Evolutionary conservation across 1,284 basidiomycete genomes (phyloP), one percentile per base, ranked within the genome.

Genomic region (Anthracocystis panici-leucophaei): DNA sequence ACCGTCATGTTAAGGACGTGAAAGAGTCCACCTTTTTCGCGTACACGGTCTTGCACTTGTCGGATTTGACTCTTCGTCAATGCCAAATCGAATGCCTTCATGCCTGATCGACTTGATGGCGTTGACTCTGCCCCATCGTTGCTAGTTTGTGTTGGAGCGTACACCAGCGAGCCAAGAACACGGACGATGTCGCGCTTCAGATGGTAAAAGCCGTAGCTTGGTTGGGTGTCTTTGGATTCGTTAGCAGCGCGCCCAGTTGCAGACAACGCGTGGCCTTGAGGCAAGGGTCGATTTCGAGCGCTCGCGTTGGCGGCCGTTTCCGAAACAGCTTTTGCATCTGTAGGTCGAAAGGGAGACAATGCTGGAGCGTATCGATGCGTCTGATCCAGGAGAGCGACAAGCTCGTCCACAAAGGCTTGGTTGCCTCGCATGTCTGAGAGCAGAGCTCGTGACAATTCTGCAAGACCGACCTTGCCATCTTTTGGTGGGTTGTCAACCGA

Each of bases 1-100:
- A 75, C 71, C 10, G 82, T 84, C 70, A 82, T 70, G 51, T 78
- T 79, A 35, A 84, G 70, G 8, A 82, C 77, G 40, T 82, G 78
- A 42, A 67, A 71, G 12, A 84, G 63, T 5, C 82, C 82, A 21
- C 80, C 81, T 6, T 46, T 35, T 42, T 72, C 80, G 6, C 82
- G 68, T 16, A 81, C 68, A 2, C 44, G 57, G 48, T 84, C 80
- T 52, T 84, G 82, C 46, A 83, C 78, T n/a, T 46, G 31, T 10
- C 61, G 57, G 35, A 78, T 72, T 44, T 65, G 61, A 7, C 21
- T 31, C 23, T 44, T 55, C 11, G 70, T 67, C 2, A 46, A 35
- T 20, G 57, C 33, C 6, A 25, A 10, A 5, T 14, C 27, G 5
- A 44, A 50, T 44, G 44, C 50, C 46, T 53, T 45, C 4, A 20